Conservation (phyloP, 441 rosid species). For the Aquilaria agallochum region DNA sequence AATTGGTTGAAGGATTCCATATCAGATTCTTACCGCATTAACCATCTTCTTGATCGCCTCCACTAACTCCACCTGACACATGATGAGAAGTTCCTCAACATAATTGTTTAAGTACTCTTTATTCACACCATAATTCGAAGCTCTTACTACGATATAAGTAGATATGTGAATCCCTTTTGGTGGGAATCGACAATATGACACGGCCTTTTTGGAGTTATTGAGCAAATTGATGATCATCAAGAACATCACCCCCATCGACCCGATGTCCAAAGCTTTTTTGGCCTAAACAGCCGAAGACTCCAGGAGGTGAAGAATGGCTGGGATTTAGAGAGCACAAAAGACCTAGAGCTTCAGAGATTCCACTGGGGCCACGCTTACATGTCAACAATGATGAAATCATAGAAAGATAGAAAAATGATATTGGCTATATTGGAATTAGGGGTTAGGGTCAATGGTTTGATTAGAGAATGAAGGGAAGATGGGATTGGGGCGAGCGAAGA, state of each 20-base stretch:
- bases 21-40: no score
- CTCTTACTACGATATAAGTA: constrained; percentile 79
- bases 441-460: constrained; percentile 21
- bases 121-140: constrained; percentile 74
- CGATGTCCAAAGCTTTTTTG: constrained; percentile 84
- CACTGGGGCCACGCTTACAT: constrained; percentile 95
- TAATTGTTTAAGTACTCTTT: constrained; percentile 73
- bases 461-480: constrained; percentile 12
- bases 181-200: constrained; percentile 80
- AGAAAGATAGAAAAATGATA: constrained; percentile 74
- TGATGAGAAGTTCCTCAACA: constrained; percentile 63
- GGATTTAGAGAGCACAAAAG: constrained; percentile 60
- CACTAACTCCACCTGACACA: constrained; percentile 89
- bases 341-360: constrained; percentile 60
- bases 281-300: constrained; percentile 70
- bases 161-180: constrained; percentile 79
- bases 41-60: constrained; percentile 59
- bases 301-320: constrained; percentile 74
- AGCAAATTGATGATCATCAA: constrained; percentile 70
- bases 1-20: no score
- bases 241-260: constrained; percentile 90
- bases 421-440: constrained; percentile 49
- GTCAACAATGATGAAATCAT: constrained; percentile 85
- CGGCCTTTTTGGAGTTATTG: constrained; percentile 61
- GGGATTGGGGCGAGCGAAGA: constrained; percentile 15